Evolutionary conservation across 2,329 filamentous ascomycete species (phyloP).

Genomic region (Colletotrichum shisoi): DNA sequence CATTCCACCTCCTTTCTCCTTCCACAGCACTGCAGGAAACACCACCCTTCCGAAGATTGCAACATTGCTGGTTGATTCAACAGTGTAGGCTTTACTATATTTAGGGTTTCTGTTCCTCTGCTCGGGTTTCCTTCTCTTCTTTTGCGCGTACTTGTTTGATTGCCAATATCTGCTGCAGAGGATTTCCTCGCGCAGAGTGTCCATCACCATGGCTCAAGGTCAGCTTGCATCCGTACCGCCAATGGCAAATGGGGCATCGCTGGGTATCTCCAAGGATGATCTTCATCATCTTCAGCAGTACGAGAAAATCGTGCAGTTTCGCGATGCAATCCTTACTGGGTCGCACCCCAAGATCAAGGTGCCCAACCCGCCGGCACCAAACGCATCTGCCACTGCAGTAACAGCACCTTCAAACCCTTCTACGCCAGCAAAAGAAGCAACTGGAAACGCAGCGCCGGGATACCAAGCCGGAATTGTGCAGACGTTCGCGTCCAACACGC

Average conservation of each 20-base stretch:
- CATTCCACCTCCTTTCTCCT: constrained; percentile 11
- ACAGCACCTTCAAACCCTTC: constrained; percentile 40
- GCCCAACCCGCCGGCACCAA: constrained; percentile 51
- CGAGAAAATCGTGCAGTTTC: constrained; percentile 80
- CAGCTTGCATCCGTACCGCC: constrained; percentile 34
- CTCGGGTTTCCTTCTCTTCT: constrained; percentile 19
- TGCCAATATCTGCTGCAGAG: constrained; percentile 14
- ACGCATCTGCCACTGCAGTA: constrained; percentile 40
- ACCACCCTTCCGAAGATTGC: neutral
- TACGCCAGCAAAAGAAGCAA: constrained; percentile 19
- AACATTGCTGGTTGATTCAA: constrained; percentile 5
- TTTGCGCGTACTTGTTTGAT: constrained; percentile 28
- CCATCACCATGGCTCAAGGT: constrained; percentile 34
- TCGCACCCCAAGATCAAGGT: constrained; percentile 71
- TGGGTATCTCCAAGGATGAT: constrained; percentile 56
- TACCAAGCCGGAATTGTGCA: constrained; percentile 46
- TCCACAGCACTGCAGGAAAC: constrained; percentile 13
- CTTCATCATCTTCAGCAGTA: constrained; percentile 72
- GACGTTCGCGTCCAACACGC: constrained; percentile 51
- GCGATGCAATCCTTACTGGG: constrained; percentile 81
- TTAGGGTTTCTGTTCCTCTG: constrained; percentile 12
- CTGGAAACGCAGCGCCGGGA: constrained; percentile 26
- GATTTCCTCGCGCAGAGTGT: constrained; percentile 17
- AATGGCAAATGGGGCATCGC: constrained; percentile 42
- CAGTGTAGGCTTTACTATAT: constrained; percentile 13